phyloP scores from a whole-genome alignment of 129 eudicot genomes.

The carrot (Daucus carota) region DNA sequence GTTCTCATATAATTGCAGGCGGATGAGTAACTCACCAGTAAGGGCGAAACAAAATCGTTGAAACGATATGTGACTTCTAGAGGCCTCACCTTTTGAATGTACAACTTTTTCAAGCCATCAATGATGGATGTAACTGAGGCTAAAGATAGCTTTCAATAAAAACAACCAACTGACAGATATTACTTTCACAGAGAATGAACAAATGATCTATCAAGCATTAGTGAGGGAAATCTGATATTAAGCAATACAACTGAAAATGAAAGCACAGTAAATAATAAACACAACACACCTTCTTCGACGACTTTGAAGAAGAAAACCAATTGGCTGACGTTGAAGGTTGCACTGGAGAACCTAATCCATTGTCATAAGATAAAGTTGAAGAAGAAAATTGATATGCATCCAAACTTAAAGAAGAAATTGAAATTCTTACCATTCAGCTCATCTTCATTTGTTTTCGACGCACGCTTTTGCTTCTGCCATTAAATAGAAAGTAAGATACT shows the following conservation, averaged over 20 bases:
- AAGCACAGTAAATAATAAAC: not conserved
- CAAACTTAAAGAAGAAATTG: not conserved
- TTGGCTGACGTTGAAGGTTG: conserved; percentile 43
- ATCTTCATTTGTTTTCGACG: conserved; percentile 32
- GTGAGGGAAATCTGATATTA: not conserved
- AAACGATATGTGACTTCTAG: conserved; percentile 63
- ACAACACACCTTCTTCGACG: conserved; percentile 54
- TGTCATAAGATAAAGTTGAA: conserved; percentile 9
- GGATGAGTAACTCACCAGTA: conserved; percentile 41
- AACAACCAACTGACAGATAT: not conserved
- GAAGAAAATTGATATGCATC: not conserved
- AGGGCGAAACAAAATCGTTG: conserved; percentile 78
- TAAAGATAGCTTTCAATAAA: conserved; percentile 39
- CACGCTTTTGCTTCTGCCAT: conserved; percentile 54
- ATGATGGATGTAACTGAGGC: conserved; percentile 69
- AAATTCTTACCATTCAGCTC: conserved; percentile 50
- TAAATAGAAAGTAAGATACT: conserved; percentile 10
- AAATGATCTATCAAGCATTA: not conserved
- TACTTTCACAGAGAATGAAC: not conserved
- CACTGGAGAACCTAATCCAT: conserved; percentile 45
- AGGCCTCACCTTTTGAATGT: conserved; percentile 74
- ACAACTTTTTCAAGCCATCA: conserved; percentile 85
- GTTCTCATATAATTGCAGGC: not conserved
- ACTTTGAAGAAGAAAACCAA: conserved; percentile 74
- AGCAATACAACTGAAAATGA: not conserved